These are phyloP conservation scores for Vicia villosa DNA, from an alignment of 306 rosid species.

Conservation along the genomic window DNA sequence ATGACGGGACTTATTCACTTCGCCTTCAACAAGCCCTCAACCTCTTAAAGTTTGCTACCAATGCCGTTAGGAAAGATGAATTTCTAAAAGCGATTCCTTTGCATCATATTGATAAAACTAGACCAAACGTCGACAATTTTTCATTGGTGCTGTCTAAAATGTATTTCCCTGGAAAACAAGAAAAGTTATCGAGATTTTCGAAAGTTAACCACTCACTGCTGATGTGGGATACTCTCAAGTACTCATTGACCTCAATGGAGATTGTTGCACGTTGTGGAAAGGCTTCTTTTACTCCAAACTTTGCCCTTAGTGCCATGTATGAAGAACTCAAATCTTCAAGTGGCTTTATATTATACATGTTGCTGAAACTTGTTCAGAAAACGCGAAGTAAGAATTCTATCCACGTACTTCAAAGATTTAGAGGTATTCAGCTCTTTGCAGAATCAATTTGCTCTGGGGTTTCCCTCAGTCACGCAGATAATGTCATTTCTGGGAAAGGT, in stretches of 20 bases:
- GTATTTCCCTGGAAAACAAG: conserved; percentile 67
- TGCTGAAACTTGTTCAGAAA: conserved; percentile 75
- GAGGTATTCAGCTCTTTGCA: conserved; percentile 74
- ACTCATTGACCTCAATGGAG: conserved; percentile 87
- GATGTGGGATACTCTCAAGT: conserved; percentile 93
- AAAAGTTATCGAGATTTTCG: conserved; percentile 51
- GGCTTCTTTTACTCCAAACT: conserved; percentile 64
- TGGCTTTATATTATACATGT: conserved; percentile 76
- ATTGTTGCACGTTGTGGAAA: conserved; percentile 85
- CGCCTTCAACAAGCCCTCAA: conserved; percentile 62
- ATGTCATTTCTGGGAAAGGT: conserved; percentile 62
- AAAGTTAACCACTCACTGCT: conserved; percentile 74
- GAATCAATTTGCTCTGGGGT: conserved; percentile 71
- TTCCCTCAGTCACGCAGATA: conserved; percentile 41
- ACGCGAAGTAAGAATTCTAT: conserved; percentile 62
- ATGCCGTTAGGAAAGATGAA: conserved; percentile 55
- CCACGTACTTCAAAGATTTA: conserved; percentile 82
- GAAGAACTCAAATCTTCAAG: conserved; percentile 82
- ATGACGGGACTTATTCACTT: conserved; percentile 49
- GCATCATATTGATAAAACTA: conserved; percentile 44
- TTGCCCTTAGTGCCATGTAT: conserved; percentile 64
- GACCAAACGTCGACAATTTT: conserved; percentile 63
- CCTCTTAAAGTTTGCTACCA: conserved; percentile 74
- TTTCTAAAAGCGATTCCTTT: conserved; percentile 58
- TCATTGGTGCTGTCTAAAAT: conserved; percentile 70